phyloP scores from a whole-genome alignment of 2,329 filamentous ascomycete species.

The Claviceps sp. region DNA sequence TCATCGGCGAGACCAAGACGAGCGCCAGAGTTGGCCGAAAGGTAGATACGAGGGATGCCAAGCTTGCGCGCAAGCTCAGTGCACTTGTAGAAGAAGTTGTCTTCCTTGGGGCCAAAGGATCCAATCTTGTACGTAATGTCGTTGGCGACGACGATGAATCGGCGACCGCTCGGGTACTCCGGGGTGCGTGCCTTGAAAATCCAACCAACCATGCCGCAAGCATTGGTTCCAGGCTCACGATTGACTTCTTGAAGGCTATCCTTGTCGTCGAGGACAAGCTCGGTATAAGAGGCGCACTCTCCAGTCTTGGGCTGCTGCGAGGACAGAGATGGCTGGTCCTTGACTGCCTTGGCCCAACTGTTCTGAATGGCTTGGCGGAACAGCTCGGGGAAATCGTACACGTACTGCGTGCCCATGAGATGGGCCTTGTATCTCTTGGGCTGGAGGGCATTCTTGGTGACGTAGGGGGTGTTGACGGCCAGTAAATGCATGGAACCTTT shows the following conservation, averaged over 20 bases:
- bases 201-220: conserved; percentile 97
- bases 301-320: conserved; percentile 74
- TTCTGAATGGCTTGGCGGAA: conserved; percentile 98
- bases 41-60: conserved; percentile 91
- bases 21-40: conserved; percentile 97
- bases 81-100: conserved; percentile 98
- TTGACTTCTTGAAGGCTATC: conserved; percentile 88
- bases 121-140: conserved; percentile 99
- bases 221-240: conserved; percentile 89
- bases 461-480: conserved; percentile 81
- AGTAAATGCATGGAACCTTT: conserved; percentile 91
- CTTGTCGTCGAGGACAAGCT: conserved; percentile 87
- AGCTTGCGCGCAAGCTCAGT: conserved; percentile 89
- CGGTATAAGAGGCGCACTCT: conserved; percentile 86
- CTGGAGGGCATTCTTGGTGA: conserved; percentile 96
- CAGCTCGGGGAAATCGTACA: conserved; percentile 98
- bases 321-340: conserved; percentile 58
- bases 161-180: conserved; percentile 83
- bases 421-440: conserved; percentile 99
- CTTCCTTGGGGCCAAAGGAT: conserved; percentile 90
- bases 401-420: conserved; percentile 97
- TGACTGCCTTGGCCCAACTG: conserved; percentile 68
- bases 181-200: conserved; percentile 87
- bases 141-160: conserved; percentile 95
- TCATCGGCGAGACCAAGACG: conserved; percentile 94